phyloP scores from a whole-genome alignment of 352 stramenopile species.

The Pythium coloratum region DNA sequence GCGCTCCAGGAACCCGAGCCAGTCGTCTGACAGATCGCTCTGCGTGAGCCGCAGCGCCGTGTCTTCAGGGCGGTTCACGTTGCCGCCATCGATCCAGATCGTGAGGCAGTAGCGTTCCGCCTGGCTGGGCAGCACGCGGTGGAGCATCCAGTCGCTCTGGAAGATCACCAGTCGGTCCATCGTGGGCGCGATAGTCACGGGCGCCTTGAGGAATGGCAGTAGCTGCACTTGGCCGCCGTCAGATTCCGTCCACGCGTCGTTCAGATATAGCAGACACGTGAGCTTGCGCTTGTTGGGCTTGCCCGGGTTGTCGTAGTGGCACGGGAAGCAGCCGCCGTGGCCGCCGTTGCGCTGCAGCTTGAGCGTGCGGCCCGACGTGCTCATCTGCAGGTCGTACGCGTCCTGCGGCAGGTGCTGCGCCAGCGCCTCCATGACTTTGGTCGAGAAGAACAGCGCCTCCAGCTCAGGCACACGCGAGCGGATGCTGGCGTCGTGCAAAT shows the following conservation, averaged over 20 bases:
- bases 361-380: slow-evolving; percentile 57
- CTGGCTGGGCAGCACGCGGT: slow-evolving; percentile 59
- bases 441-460: slow-evolving; percentile 65
- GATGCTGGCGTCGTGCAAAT: slow-evolving; percentile 67
- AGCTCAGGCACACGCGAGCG: slow-evolving; percentile 60
- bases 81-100: slow-evolving; percentile 57
- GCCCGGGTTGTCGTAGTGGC: slow-evolving; percentile 84
- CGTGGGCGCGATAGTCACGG: slow-evolving; percentile 59
- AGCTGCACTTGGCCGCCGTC: slow-evolving; percentile 79
- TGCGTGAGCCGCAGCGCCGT: slow-evolving; percentile 65
- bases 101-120: slow-evolving; percentile 64
- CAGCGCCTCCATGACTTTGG: slow-evolving; percentile 48
- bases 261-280: slow-evolving; percentile 81
- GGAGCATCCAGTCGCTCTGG: slow-evolving; percentile 69
- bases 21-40: slow-evolving; percentile 53
- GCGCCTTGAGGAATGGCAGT: slow-evolving; percentile 63
- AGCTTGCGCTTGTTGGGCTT: slow-evolving; percentile 75
- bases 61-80: slow-evolving; percentile 55
- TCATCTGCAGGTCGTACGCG: slow-evolving; percentile 56
- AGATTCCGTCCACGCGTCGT: slow-evolving; percentile 59
- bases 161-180: slow-evolving; percentile 79
- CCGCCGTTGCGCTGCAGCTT: slow-evolving; percentile 83
- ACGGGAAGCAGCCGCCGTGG: slow-evolving; percentile 74
- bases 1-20: slow-evolving; percentile 63
- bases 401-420: slow-evolving; percentile 42